These are phyloP conservation scores for Schizonepeta tenuifolia DNA, from an alignment of 257 asterid species.

Conservation along the genomic window DNA sequence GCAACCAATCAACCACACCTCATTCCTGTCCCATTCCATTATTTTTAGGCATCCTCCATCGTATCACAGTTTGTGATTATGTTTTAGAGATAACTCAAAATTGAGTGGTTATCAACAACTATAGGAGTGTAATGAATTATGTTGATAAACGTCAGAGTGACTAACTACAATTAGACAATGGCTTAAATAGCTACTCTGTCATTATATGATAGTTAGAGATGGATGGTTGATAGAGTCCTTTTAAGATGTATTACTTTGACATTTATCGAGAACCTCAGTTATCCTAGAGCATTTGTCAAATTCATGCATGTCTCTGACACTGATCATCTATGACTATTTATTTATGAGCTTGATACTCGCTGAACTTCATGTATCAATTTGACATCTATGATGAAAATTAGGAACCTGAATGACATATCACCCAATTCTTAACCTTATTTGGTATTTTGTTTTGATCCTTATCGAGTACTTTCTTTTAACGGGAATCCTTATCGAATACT, in stretches of 20 bases:
- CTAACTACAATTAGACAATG: constrained; percentile 8
- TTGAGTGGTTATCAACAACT: not conserved
- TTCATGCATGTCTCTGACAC: not conserved
- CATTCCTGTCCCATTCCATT: not conserved
- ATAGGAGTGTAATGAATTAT: not conserved
- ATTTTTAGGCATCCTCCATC: not conserved
- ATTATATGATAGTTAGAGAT: not conserved
- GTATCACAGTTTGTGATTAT: not conserved
- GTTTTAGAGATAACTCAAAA: not conserved
- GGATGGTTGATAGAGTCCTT: not conserved
- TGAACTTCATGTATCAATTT: constrained; percentile 10
- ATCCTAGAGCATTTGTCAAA: constrained; percentile 2
- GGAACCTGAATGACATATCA: constrained; percentile 6
- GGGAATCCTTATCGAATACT: constrained; percentile 23
- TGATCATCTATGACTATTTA: not conserved
- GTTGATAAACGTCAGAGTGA: not conserved
- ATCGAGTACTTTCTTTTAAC: not conserved
- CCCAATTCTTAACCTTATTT: constrained; percentile 17
- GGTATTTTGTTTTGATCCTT: not conserved
- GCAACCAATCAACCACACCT: not conserved
- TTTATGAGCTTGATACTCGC: constrained; percentile 7
- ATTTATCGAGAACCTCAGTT: constrained; percentile 5
- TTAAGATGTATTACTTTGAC: constrained; percentile 14
- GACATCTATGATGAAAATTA: constrained; percentile 20
- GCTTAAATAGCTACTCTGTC: constrained; percentile 17